These are phyloP conservation scores for Phaeomoniella chlamydospora DNA, from an alignment of 2,329 filamentous ascomycete species.

Conservation along the genomic window DNA sequence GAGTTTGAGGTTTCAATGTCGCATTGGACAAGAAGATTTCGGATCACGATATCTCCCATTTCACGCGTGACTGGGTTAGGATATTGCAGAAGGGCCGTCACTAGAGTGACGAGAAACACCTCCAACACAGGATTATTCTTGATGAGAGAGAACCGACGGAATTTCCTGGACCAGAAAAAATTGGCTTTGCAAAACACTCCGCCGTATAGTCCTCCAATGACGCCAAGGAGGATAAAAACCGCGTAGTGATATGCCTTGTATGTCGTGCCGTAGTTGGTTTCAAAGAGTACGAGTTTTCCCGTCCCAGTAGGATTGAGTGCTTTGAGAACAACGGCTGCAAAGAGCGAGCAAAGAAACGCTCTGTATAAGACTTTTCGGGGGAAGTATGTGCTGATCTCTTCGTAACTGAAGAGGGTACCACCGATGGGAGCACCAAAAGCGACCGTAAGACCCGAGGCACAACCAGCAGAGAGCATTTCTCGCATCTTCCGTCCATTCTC, in stretches of 20 bases:
- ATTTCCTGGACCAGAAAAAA: slow-evolving; percentile 40
- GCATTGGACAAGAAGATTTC: slow-evolving; percentile 43
- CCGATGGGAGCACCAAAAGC: slow-evolving; percentile 50
- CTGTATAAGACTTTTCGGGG: slow-evolving; percentile 44
- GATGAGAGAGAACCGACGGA: slow-evolving; percentile 37
- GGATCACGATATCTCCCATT: slow-evolving; percentile 41
- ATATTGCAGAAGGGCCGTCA: slow-evolving; percentile 39
- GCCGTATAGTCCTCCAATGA: slow-evolving; percentile 44
- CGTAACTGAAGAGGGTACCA: slow-evolving; percentile 45
- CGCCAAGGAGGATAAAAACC: slow-evolving; percentile 40
- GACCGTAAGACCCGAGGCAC: slow-evolving; percentile 42
- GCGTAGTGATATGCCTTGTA: slow-evolving; percentile 41
- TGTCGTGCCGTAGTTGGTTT: slow-evolving; percentile 43
- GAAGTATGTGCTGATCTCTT: slow-evolving; percentile 47
- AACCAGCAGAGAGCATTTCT: slow-evolving; percentile 43
- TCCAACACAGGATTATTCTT: slow-evolving; percentile 42
- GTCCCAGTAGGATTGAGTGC: slow-evolving; percentile 45
- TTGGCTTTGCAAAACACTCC: slow-evolving; percentile 45
- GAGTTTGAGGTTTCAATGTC: slow-evolving; percentile 16
- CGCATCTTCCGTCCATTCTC: slow-evolving; percentile 43
- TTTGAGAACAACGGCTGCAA: slow-evolving; percentile 40
- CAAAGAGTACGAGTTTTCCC: slow-evolving; percentile 45
- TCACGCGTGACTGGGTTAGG: slow-evolving; percentile 41
- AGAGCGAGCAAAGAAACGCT: slow-evolving; percentile 43
- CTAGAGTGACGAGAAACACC: slow-evolving; percentile 37